Evolutionary conservation across 106 monocot species (phyloP), one percentile per base, ranked within the genome.

Genomic region (Apostasia shenzhenica): DNA sequence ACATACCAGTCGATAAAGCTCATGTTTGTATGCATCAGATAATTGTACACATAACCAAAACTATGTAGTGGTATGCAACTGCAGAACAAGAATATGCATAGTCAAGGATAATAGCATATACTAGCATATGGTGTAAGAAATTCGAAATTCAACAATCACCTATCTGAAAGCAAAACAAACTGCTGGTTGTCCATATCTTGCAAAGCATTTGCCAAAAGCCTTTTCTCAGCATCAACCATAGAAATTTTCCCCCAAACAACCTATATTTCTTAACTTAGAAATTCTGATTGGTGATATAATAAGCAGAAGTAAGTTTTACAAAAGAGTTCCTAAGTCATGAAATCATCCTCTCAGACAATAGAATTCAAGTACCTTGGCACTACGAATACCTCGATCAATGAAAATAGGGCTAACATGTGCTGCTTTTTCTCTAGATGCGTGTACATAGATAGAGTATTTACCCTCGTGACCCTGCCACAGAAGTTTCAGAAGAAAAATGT

Each of bases 381-480:
- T 88, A 67, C 58, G 88, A 70, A 95, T 84, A 7, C 91, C 86
- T 48, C 78, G 71, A 38, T 82, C 82, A 50, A 80, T 46, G 75
- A 95, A 95, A 56, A 95, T 49, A 50, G 69, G 77, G 61, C 95
- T 91, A 58, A 57, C 73, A 77, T 91, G 91, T 65, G 83, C 77
- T 63, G 95, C 84, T 66, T 82, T 95, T 75, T 88, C 88, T 59
- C 80, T 81, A 49, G 95, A 91, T 56, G 95, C 91, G 78, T 95
- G 95, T 53, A 95, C 81, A 78, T 95, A 95, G 59, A 95, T 95
- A 54, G 91, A 86, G 68, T 69, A 95, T 75, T 82, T 86, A 14
- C 76, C 91, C 43, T 91, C 88, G 74, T 91, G 81, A 13, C 78
- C 78, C 78, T 78, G 77, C 41, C 66, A 49, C 47, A 57, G 4